Evolutionary conservation across 2,329 filamentous ascomycete species (phyloP), one percentile per base, ranked within the genome.

Genomic region (Macroventuria anomochaeta): DNA sequence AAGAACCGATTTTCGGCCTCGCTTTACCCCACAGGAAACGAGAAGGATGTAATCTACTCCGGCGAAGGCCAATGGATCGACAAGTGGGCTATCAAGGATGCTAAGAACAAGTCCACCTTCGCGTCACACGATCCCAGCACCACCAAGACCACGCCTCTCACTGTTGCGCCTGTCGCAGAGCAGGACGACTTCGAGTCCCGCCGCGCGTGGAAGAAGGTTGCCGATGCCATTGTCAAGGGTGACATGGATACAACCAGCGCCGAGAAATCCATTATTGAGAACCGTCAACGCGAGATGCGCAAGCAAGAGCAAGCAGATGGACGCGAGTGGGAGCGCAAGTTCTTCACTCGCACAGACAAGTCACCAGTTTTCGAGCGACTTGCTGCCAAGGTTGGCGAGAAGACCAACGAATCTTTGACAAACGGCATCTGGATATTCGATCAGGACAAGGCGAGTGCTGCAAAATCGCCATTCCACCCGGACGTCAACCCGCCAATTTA

Each of bases 51-150:
- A 56, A 80, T 88, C 41, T 97, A 93, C 80, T 91, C 87, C n/a
- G 82, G 88, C 32, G 87, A 91, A 25, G 95, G 95, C 20, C 91
- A 96, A 73, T 99, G 95, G 95, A 96, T 87, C 53, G 90, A 91
- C 67, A 79, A 80, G 2, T 96, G 96, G 71, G 85, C 85, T 44
- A 88, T 97, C 70, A 89, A 89, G 76, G 83, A 91, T 58, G 86
- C 87, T 31, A 77, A 79, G 61, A 76, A 70, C 28, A 78, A 80
- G 59, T 53, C 62, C 3, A 65, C 74, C 12, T 68, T 82, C 18
- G 76, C 78, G 12, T 72, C 69, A 3, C 81, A 79, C 61, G 77
- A 81, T 46, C 78, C 79, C 42, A 79, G 77, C 58, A 73, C 73
- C 42, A 76, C 73, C 40, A 76, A 76, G 33, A 78, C 85, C 31